phyloP scores from a whole-genome alignment of 495 filamentous ascomycete species.

The Penicillium waksmanii region DNA sequence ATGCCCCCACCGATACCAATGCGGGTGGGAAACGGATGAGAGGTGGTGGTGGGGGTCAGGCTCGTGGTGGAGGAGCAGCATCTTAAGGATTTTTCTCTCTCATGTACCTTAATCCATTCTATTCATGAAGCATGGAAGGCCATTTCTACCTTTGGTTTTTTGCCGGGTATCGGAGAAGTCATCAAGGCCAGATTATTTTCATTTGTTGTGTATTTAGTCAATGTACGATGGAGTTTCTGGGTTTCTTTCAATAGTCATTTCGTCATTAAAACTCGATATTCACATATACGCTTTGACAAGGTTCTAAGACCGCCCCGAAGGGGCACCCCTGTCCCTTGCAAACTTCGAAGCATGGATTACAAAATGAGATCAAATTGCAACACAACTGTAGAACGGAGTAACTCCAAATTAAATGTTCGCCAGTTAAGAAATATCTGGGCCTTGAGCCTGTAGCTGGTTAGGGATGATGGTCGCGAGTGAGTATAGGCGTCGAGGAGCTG shows the following conservation, averaged over 20 bases:
- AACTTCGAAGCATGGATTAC: no score
- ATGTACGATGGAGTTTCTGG: conserved; percentile 17
- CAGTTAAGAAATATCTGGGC: no score
- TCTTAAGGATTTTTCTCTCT: conserved; percentile 19
- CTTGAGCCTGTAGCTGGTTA: no score
- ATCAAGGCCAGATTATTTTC: conserved; percentile 8
- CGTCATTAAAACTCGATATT: no score
- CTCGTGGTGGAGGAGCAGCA: conserved; percentile 19
- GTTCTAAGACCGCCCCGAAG: no score
- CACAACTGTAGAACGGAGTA: no score
- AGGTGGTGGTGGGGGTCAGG: conserved; percentile 45
- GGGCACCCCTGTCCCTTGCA: no score
- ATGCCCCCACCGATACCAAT: conserved; percentile 42
- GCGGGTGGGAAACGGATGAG: conserved; percentile 57
- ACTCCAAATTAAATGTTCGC: no score
- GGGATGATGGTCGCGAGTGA: no score
- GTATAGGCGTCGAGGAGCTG: no score
- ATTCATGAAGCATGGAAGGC: conserved; percentile 5
- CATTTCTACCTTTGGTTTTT: background rate
- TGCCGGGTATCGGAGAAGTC: background rate
- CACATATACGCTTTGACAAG: no score
- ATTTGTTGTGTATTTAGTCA: conserved; percentile 26
- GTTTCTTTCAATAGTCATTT: background rate
- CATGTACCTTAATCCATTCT: conserved; percentile 17
- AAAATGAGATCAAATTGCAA: no score